A percentile compares a stretch with the other conserved stretches of the same genome.
Evolutionary conservation across 108 stramenopile species (phyloP).

Genomic region (Stephanodiscus minutulus): DNA sequence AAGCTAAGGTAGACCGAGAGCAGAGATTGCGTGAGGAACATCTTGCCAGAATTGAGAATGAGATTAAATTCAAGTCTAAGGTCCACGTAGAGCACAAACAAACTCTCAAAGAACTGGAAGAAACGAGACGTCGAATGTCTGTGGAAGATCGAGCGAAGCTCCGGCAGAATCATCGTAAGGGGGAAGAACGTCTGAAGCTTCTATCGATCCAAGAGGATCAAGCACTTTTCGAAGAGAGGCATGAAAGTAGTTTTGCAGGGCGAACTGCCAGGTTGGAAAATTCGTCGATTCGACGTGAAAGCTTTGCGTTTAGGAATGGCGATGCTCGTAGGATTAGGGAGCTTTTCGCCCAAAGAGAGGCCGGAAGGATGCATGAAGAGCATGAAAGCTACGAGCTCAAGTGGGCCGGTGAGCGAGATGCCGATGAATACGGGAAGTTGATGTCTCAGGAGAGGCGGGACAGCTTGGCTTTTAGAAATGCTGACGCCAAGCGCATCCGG

Average conservation of each 20-base stretch:
- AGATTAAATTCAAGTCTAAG: conserved; percentile 73
- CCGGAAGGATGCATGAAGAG: conserved; percentile 41
- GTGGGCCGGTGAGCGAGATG: conserved; percentile 74
- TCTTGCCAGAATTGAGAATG: conserved; percentile 61
- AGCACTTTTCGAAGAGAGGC: conserved; percentile 65
- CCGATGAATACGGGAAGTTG: conserved; percentile 59
- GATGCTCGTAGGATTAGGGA: conserved; percentile 22
- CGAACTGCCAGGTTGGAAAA: conserved; percentile 37
- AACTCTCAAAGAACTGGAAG: conserved; percentile 70
- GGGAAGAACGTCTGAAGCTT: conserved; percentile 58
- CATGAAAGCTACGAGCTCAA: conserved; percentile 75
- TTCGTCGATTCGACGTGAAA: conserved; percentile 67
- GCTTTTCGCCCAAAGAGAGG: conserved; percentile 21
- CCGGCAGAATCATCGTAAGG: conserved; percentile 65
- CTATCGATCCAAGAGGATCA: conserved; percentile 61
- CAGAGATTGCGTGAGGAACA: conserved; percentile 38
- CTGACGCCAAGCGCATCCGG: conserved; percentile 52
- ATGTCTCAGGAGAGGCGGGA: conserved; percentile 64
- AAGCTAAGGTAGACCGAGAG: conserved; percentile 55
- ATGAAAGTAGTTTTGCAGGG: conserved; percentile 59
- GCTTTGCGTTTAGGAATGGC: conserved; percentile 70
- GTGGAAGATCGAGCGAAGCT: conserved; percentile 61
- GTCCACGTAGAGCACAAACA: conserved; percentile 79
- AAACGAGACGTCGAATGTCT: conserved; percentile 66
- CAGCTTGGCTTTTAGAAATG: conserved; percentile 67